phyloP scores from a whole-genome alignment of 306 rosid species.

The Acacia melanoxylon region DNA sequence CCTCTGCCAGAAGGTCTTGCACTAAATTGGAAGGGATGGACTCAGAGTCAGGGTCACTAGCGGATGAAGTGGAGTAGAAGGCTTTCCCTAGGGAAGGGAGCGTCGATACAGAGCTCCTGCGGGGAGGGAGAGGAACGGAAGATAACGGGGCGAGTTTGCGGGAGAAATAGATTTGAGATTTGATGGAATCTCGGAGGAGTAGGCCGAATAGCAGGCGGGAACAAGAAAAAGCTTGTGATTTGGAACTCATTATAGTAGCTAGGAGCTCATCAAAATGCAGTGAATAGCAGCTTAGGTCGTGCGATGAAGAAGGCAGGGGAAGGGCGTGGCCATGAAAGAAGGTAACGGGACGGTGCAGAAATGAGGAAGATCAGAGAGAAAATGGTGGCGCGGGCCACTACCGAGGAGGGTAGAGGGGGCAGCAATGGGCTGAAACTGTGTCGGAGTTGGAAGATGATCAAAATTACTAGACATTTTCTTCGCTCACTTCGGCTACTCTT shows the following conservation, averaged over 20 bases:
- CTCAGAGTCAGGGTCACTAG: background rate
- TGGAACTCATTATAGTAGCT: background rate
- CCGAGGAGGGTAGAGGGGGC: background rate
- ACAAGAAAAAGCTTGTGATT: background rate
- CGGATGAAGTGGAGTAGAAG: constrained; percentile 47
- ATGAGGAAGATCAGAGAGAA: background rate
- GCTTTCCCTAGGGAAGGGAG: constrained; percentile 19
- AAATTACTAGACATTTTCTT: background rate
- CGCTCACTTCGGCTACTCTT: background rate
- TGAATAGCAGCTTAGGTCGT: background rate
- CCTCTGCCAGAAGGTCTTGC: constrained; percentile 56
- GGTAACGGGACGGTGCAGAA: background rate
- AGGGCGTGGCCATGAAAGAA: too few species aligned
- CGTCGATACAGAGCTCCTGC: background rate
- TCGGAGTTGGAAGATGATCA: background rate
- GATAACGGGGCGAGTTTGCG: constrained; percentile 21
- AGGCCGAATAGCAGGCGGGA: constrained; percentile 23
- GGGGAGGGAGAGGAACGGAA: constrained; percentile 31
- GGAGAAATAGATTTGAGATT: constrained; percentile 26
- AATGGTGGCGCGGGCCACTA: background rate
- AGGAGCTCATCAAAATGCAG: background rate
- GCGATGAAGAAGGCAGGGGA: background rate
- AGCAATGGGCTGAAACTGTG: background rate
- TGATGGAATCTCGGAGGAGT: constrained; percentile 33
- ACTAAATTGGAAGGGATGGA: constrained; percentile 20